Percentiles rank a stretch among this genome's conserved stretches.
Conservation (phyloP, 2,329 filamentous ascomycete genomes). For the Fusarium setosum region DNA sequence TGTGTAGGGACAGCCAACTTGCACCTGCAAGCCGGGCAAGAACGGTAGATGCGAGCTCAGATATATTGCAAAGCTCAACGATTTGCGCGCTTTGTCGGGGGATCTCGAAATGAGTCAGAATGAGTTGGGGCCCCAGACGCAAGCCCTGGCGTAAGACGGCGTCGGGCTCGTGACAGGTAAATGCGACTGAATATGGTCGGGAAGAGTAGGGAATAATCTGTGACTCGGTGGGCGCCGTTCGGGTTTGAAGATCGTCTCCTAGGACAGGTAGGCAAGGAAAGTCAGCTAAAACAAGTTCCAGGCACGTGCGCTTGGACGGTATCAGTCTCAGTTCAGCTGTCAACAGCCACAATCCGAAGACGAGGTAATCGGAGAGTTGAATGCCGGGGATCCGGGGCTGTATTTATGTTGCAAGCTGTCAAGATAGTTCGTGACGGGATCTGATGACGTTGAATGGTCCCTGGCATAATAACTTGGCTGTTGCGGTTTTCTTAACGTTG, state of each 20-base stretch:
- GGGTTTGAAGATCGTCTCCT: neutral
- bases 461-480: neutral
- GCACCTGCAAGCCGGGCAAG: neutral
- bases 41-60: neutral
- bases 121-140: neutral
- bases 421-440: neutral
- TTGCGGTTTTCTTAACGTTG: constrained; percentile 1
- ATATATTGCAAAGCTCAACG: neutral
- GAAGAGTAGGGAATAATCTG: constrained; percentile 7
- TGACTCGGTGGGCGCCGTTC: neutral
- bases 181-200: neutral
- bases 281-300: neutral
- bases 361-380: neutral
- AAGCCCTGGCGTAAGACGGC: constrained; percentile 2
- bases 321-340: neutral
- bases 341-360: neutral
- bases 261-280: neutral
- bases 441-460: neutral
- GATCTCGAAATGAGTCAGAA: neutral
- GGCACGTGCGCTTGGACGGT: constrained; percentile 4
- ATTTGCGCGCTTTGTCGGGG: neutral
- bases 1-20: neutral
- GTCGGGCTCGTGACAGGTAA: neutral
- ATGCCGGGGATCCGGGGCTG: neutral
- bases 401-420: neutral